Conservation (phyloP, 129 eudicot genomes). For the Chrysanthemum seticuspe region DNA sequence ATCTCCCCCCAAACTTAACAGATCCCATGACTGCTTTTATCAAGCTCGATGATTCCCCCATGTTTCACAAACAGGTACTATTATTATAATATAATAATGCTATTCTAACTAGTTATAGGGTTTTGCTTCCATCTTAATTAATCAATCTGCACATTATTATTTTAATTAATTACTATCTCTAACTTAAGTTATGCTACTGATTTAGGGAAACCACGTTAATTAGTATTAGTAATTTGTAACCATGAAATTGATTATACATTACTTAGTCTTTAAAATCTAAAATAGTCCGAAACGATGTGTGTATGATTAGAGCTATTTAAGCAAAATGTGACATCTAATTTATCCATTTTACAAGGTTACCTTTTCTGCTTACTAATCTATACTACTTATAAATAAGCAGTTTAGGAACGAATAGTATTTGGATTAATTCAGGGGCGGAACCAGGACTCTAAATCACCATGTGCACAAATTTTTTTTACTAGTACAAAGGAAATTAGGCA, state of each 20-base stretch:
- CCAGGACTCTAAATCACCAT: too few species aligned
- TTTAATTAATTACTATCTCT: neutral
- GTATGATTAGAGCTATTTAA: too few species aligned
- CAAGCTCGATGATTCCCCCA: slow-evolving; percentile 91
- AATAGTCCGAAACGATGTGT: neutral
- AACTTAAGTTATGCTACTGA: slow-evolving; percentile 4
- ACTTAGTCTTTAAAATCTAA: slow-evolving; percentile 8
- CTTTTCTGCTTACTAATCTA: too few species aligned
- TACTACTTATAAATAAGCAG: too few species aligned
- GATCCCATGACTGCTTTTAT: slow-evolving; percentile 71
- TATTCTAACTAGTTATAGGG: slow-evolving; percentile 5
- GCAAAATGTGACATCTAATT: too few species aligned
- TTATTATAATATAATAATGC: neutral
- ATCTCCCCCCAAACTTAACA: slow-evolving; percentile 1
- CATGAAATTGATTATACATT: neutral
- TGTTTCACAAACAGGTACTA: slow-evolving; percentile 87
- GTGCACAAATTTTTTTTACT: too few species aligned
- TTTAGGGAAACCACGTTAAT: slow-evolving; percentile 17
- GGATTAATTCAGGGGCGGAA: too few species aligned
- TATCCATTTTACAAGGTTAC: too few species aligned
- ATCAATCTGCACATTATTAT: neutral
- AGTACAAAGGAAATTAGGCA: too few species aligned
- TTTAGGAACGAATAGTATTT: too few species aligned
- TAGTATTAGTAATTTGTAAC: neutral
- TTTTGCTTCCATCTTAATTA: slow-evolving; percentile 25